Conservation (phyloP, 2,329 filamentous ascomycete genomes). For the Orbilia blumenaviensis region DNA sequence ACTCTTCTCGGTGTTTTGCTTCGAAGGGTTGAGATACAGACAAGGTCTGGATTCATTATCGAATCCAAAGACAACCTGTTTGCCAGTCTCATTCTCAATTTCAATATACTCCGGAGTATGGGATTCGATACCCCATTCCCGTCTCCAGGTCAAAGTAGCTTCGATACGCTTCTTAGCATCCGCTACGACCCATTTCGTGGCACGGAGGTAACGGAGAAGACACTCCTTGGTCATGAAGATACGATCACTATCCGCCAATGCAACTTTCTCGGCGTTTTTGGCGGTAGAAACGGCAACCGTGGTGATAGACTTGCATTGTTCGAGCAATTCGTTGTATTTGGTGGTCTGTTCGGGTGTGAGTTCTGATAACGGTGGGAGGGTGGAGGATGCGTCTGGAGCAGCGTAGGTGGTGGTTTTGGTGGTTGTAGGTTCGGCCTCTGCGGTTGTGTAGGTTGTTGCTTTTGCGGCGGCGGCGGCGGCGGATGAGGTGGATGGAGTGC, state of each 20-base stretch:
- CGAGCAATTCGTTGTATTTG: constrained; percentile 83
- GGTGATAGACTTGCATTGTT: constrained; percentile 75
- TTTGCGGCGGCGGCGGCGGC: constrained; percentile 2
- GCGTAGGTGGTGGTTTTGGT: constrained; percentile 42
- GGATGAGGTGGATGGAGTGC: neutral
- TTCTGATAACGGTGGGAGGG: constrained; percentile 67
- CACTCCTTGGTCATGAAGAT: constrained; percentile 94
- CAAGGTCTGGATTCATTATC: constrained; percentile 87
- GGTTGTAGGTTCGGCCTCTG: constrained; percentile 37
- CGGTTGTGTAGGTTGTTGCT: constrained; percentile 28
- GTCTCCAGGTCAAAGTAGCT: constrained; percentile 83
- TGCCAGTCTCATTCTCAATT: constrained; percentile 94
- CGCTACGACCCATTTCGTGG: constrained; percentile 85
- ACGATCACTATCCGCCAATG: constrained; percentile 80
- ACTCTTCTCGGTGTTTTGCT: constrained; percentile 88
- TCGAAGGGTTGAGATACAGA: constrained; percentile 86
- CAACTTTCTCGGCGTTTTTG: constrained; percentile 68
- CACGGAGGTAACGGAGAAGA: constrained; percentile 88
- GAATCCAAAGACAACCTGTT: constrained; percentile 88
- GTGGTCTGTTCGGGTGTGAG: constrained; percentile 79
- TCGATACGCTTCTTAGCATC: constrained; percentile 82
- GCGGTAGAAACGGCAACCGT: constrained; percentile 71
- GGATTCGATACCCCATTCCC: constrained; percentile 84
- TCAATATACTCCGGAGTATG: constrained; percentile 84
- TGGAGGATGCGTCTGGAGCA: constrained; percentile 13